Conservation (phyloP, 345 rosid genomes). For the Geranium brycei region DNA sequence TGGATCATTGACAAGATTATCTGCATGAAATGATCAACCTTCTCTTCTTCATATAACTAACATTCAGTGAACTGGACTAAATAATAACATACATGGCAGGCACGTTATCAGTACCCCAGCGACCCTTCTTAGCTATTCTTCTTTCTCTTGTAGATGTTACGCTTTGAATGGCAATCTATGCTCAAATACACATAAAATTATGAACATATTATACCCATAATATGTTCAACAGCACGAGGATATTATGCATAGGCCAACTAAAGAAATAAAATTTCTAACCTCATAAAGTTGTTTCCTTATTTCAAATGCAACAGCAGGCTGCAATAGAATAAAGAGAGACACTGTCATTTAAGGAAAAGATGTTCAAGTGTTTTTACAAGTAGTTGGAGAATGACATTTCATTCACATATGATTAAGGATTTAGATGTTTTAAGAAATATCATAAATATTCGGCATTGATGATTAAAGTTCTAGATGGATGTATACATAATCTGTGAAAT, state of each 20-base stretch:
- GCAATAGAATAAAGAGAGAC: conserved; percentile 13
- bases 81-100: conserved; percentile 41
- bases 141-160: conserved; percentile 83
- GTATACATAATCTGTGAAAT: neutral
- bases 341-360: neutral
- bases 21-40: neutral
- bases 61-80: neutral
- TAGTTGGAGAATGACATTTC: neutral
- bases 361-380: neutral
- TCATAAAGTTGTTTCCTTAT: conserved; percentile 92
- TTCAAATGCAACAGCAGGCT: conserved; percentile 95
- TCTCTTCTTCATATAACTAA: neutral
- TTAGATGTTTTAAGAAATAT: neutral
- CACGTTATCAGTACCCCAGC: conserved; percentile 58
- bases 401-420: neutral
- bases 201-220: neutral
- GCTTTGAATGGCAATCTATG: conserved; percentile 72
- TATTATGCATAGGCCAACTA: neutral
- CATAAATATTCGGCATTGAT: no score
- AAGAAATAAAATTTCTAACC: conserved; percentile 27
- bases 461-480: no score
- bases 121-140: conserved; percentile 76
- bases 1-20: neutral
- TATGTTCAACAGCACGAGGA: neutral
- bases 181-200: conserved; percentile 5